Evolutionary conservation across 371 early-diverging fungal species (phyloP).

Genomic region (Mucor racemosus): DNA sequence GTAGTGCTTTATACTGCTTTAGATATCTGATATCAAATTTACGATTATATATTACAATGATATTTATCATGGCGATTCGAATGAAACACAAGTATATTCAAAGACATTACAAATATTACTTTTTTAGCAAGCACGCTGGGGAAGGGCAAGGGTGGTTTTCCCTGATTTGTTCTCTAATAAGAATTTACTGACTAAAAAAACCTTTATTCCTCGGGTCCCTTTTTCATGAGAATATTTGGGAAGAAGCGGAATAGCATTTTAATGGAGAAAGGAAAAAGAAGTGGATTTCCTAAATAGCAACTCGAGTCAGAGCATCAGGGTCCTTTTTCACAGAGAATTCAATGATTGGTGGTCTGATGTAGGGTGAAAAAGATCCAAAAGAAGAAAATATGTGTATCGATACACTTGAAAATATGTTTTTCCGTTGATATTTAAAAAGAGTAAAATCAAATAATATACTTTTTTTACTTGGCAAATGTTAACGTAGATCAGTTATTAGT

Average conservation of each 20-base stretch:
- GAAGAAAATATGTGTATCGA: slow-evolving; percentile 5
- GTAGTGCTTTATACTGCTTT: no score
- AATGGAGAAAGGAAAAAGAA: neutral
- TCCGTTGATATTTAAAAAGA: neutral
- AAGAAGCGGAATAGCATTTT: neutral
- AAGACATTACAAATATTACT: neutral
- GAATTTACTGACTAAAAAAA: neutral
- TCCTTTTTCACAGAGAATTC: neutral
- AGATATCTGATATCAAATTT: no score
- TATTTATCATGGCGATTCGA: neutral
- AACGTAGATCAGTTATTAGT: no score
- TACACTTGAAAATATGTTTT: neutral
- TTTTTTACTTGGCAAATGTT: no score
- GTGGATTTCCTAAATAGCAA: neutral
- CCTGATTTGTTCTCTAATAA: neutral
- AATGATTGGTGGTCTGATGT: slow-evolving; percentile 1
- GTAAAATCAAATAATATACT: no score
- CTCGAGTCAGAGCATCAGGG: slow-evolving; percentile 1
- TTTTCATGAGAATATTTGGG: slow-evolving; percentile 6
- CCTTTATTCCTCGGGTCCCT: slow-evolving; percentile 5
- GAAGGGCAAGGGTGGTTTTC: neutral
- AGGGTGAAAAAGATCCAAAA: slow-evolving; percentile 6
- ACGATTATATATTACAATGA: no score
- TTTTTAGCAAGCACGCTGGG: no score
- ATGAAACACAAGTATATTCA: no score